A percentile compares a stretch with the other conserved stretches of the same genome.
phyloP scores from a whole-genome alignment of 345 rosid genomes.

The Sapria himalayana region DNA sequence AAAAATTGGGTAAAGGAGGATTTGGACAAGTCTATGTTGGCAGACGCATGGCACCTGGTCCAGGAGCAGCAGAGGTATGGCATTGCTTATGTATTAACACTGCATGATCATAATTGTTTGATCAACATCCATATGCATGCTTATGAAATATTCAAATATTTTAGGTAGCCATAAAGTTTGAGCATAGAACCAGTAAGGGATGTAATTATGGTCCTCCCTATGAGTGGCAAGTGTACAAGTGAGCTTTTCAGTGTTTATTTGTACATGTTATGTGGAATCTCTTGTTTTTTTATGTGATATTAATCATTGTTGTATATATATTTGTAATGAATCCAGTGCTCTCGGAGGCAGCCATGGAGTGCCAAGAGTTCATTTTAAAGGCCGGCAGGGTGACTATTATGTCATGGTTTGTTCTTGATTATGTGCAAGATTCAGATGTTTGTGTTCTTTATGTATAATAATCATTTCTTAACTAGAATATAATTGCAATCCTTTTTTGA shows the following conservation, averaged over 20 bases:
- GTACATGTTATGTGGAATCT: constrained; percentile 1
- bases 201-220: constrained; percentile 83
- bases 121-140: neutral
- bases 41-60: constrained; percentile 37
- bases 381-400: constrained; percentile 67
- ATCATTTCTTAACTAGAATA: too few relatives aligned
- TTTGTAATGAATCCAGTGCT: constrained; percentile 28
- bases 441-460: too few relatives aligned
- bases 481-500: constrained; percentile 1
- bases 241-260: constrained; percentile 11
- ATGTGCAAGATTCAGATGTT: too few relatives aligned
- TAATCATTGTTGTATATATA: too few relatives aligned
- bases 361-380: constrained; percentile 64
- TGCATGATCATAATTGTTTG: constrained; percentile 1
- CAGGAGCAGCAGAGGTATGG: constrained; percentile 59
- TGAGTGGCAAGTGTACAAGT: constrained; percentile 99
- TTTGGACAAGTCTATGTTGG: constrained; percentile 97
- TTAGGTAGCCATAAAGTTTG: constrained; percentile 93
- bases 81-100: neutral
- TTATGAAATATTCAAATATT: constrained; percentile 6
- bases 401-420: constrained; percentile 68
- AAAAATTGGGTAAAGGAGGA: constrained; percentile 88
- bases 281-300: neutral
- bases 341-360: constrained; percentile 85
- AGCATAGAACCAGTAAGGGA: constrained; percentile 90